Percentiles rank a stretch among this genome's conserved stretches.
These are phyloP conservation scores for Ascochyta rabiei DNA, from an alignment of 2,329 filamentous ascomycete species.

Conservation along the genomic window DNA sequence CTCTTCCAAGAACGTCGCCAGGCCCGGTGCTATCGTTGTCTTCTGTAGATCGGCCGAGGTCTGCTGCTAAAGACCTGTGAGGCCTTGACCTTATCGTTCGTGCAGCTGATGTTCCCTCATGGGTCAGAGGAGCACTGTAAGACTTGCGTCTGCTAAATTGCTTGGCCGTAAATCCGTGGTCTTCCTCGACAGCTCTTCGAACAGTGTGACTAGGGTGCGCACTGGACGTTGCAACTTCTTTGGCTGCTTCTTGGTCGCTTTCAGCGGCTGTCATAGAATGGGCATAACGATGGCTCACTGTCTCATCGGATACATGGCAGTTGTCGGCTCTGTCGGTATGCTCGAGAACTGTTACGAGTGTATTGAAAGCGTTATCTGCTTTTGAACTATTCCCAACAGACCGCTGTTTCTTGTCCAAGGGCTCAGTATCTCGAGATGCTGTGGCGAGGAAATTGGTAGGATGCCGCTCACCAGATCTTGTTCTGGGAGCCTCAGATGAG, in stretches of 20 bases:
- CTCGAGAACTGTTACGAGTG: conserved; percentile 2
- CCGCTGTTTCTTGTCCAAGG: conserved; percentile 6
- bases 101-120: background rate
- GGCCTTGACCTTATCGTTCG: background rate
- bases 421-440: conserved; percentile 7
- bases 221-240: conserved; percentile 7
- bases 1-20: background rate
- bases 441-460: background rate
- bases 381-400: background rate
- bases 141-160: conserved; percentile 16
- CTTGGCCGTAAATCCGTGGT: conserved; percentile 1
- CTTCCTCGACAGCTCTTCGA: conserved; percentile 26
- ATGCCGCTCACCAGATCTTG: background rate
- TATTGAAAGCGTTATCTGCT: conserved; percentile 3
- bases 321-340: conserved; percentile 1
- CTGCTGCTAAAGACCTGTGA: background rate
- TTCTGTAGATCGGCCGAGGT: background rate
- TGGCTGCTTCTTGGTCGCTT: conserved; percentile 16
- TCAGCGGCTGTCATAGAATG: conserved; percentile 27
- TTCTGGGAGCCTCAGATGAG: background rate
- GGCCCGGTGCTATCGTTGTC: background rate
- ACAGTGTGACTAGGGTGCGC: conserved; percentile 26
- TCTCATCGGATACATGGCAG: conserved; percentile 11
- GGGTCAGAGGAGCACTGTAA: conserved; percentile 13
- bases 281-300: conserved; percentile 24